Base-by-base conservation (phyloP, 768 basidiomycete genomes). In the Russula brevipes region DNA sequence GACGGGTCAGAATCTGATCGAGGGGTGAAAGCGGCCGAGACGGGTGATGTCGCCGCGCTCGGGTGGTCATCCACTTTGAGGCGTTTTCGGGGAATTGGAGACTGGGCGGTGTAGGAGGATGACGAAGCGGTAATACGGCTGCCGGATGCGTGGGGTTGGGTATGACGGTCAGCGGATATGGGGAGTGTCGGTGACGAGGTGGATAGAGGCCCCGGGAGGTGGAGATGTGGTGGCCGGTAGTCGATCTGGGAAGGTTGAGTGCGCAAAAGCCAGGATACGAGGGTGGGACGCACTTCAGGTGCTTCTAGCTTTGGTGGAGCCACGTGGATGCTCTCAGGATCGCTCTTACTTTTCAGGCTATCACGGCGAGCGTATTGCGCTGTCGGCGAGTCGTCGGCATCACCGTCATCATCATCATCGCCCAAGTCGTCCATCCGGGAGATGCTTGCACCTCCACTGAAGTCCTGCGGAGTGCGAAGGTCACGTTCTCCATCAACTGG, bases 401-500 rank as follows among this genome's bases (percentile, higher is more conserved):
- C 67, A 41, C 42, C 67, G 19, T 56, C 62, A 47, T 71, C 71
- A 2, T 69, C 72, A 30, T 71, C 75, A 16, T 72, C 74, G 14
- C 75, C 79, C 11, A 75, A 76, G 47, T 76, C 80, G 7, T 75
- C 80, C 76, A 77, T 6, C 68, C 75, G 58, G 36, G 60, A 62
- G 30, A 46, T 49, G 30, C 71, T 70, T 41, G 69, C 71, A 52
- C 59, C 64, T 49, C 73, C 75, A 60, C 74, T 77, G 65, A 83
- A 83, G 70, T 83, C 82, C n/a, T 73, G 70, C 0, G 82, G 82
- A 1, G 78, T 76, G 60, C 78, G 78, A 0, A 76, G 73, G 65
- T 84, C 82, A 61, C 77, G 76, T 58, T 83, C 82, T 35, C 82
- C 82, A 39, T 80, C 78, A 81, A 82, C 82, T 83, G 53, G 2